phyloP scores from a whole-genome alignment of 306 rosid species.

The Luffa aegyptiaca region DNA sequence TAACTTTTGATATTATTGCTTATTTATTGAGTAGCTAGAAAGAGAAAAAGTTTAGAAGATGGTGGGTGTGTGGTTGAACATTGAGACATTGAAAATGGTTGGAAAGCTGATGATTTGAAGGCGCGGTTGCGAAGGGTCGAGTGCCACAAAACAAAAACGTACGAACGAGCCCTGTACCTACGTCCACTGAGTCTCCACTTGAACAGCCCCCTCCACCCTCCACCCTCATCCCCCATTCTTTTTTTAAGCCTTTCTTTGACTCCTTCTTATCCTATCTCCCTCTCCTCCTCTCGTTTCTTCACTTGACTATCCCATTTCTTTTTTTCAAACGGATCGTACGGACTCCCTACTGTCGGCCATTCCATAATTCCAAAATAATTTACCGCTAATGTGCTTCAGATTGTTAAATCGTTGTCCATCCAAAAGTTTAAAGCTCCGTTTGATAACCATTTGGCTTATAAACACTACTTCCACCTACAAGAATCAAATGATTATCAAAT shows the following conservation, averaged over 20 bases:
- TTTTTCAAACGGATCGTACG: neutral
- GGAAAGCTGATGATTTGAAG: neutral
- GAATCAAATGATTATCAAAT: too few relatives aligned
- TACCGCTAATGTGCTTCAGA: too few relatives aligned
- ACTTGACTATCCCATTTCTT: neutral
- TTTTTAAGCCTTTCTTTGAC: neutral
- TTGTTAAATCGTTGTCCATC: too few relatives aligned
- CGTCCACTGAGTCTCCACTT: constrained; percentile 6
- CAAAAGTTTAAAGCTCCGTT: too few relatives aligned
- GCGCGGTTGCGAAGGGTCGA: neutral
- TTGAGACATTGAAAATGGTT: too few relatives aligned
- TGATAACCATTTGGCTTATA: too few relatives aligned
- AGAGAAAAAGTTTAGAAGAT: too few relatives aligned
- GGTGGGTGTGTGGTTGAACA: neutral
- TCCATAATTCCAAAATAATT: neutral
- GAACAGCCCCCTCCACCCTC: neutral
- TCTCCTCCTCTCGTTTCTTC: neutral
- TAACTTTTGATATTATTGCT: too few relatives aligned
- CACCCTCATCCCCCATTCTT: neutral
- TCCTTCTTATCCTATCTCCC: neutral
- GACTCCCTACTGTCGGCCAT: neutral
- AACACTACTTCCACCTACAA: too few relatives aligned
- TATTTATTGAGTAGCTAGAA: too few relatives aligned
- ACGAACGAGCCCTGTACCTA: neutral
- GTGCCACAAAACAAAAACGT: neutral